phyloP scores from a whole-genome alignment of 129 eudicot species.

The Apium graveolens region DNA sequence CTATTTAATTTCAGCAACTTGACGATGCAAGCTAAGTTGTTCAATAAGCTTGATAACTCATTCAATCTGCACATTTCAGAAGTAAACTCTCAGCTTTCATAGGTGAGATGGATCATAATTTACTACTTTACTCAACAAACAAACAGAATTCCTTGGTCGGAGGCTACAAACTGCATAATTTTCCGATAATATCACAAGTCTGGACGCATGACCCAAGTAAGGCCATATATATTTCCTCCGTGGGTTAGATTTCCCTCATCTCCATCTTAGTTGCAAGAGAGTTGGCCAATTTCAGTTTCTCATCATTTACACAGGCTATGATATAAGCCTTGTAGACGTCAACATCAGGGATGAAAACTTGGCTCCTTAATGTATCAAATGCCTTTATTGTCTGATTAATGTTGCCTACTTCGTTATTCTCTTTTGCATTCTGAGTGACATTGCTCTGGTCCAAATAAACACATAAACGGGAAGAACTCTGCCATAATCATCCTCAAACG shows the following conservation, averaged over 20 bases:
- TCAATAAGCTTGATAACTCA: too few relatives aligned
- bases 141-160: slow-evolving; percentile 36
- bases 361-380: slow-evolving; percentile 46
- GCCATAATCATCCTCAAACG: slow-evolving; percentile 62
- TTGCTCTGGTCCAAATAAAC: slow-evolving; percentile 59
- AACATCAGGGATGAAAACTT: slow-evolving; percentile 59
- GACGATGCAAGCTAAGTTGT: too few relatives aligned
- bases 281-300: slow-evolving; percentile 33
- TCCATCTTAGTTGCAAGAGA: slow-evolving; percentile 48
- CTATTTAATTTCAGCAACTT: too few relatives aligned
- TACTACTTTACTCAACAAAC: slow-evolving; percentile 73
- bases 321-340: slow-evolving; percentile 62
- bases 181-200: slow-evolving; percentile 32
- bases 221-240: too few relatives aligned
- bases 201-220: slow-evolving; percentile 48
- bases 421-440: too few relatives aligned
- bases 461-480: slow-evolving; percentile 81
- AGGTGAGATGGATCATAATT: too few relatives aligned
- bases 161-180: slow-evolving; percentile 45
- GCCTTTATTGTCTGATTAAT: slow-evolving; percentile 46
- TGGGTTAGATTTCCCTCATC: slow-evolving; percentile 22
- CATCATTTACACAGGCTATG: slow-evolving; percentile 57
- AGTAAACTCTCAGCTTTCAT: too few relatives aligned
- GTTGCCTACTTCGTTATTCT: slow-evolving; percentile 56
- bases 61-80: too few relatives aligned